Evolutionary conservation across 768 basidiomycete genomes (phyloP).

Genomic region (Tricholoma hemisulphureum): DNA sequence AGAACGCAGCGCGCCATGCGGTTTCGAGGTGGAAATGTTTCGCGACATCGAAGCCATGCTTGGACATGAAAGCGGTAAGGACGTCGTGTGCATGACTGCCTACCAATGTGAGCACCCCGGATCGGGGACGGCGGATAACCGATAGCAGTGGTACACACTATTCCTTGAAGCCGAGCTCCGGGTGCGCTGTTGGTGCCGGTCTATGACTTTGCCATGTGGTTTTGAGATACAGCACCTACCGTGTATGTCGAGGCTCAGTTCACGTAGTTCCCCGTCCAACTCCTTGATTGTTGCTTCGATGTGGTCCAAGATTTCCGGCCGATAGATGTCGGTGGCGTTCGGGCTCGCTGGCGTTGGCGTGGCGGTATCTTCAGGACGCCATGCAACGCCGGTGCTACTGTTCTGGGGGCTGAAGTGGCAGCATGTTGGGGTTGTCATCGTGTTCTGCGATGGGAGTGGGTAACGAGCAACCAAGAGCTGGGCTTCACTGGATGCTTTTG

Average conservation of each 20-base stretch:
- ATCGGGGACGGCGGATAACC: no score
- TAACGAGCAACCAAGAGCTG: no score
- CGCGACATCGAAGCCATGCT: constrained; percentile 65
- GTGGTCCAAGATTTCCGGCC: constrained; percentile 56
- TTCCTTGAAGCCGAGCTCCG: constrained; percentile 70
- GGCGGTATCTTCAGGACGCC: constrained; percentile 41
- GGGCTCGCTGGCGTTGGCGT: constrained; percentile 32
- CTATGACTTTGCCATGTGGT: neutral
- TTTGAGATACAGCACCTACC: constrained; percentile 36
- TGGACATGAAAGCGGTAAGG: constrained; percentile 64
- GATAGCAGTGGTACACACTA: constrained; percentile 36
- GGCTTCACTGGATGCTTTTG: no score
- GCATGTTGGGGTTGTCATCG: neutral
- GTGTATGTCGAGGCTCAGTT: constrained; percentile 70
- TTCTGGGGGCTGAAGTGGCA: neutral
- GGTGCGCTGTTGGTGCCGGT: constrained; percentile 47
- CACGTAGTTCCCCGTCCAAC: constrained; percentile 54
- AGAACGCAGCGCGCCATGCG: constrained; percentile 72
- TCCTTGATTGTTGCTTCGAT: constrained; percentile 55
- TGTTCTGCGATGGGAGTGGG: no score
- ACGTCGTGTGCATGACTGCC: constrained; percentile 68
- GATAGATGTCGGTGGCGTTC: constrained; percentile 37
- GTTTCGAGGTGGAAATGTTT: constrained; percentile 63
- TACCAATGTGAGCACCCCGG: neutral
- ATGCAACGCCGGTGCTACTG: constrained; percentile 26